Evolutionary conservation across 2,329 filamentous ascomycete species (phyloP).

Genomic region (Xylaria multiplex): DNA sequence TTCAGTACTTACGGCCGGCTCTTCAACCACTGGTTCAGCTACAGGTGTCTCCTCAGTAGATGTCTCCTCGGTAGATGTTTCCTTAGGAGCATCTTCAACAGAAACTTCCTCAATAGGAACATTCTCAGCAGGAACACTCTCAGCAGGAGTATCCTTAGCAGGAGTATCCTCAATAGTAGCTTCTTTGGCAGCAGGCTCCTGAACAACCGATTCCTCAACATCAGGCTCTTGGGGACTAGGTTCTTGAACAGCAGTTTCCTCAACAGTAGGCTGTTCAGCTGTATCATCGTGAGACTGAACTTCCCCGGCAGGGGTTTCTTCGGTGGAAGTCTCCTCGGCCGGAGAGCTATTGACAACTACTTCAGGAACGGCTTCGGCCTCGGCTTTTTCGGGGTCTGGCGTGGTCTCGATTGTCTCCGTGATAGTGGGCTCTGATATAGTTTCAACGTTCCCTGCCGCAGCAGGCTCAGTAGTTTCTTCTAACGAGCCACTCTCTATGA

Average conservation of each 20-base stretch:
- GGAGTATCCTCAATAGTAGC: background rate
- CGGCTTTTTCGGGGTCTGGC: background rate
- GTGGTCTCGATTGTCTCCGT: slow-evolving; percentile 6
- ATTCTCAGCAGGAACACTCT: background rate
- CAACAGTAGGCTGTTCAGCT: slow-evolving; percentile 18
- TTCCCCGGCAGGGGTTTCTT: slow-evolving; percentile 23
- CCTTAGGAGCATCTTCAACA: slow-evolving; percentile 13
- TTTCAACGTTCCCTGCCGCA: background rate
- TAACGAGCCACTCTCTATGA: background rate
- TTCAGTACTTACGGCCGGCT: slow-evolving; percentile 7
- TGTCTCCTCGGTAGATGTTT: slow-evolving; percentile 14
- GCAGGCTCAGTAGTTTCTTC: slow-evolving; percentile 10
- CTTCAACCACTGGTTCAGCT: slow-evolving; percentile 20
- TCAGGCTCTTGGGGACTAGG: background rate
- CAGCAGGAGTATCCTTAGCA: background rate
- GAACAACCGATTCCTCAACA: background rate
- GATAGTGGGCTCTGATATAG: slow-evolving; percentile 3
- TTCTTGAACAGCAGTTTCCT: background rate
- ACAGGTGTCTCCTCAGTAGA: slow-evolving; percentile 19
- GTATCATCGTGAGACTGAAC: slow-evolving; percentile 24
- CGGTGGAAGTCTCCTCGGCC: slow-evolving; percentile 9
- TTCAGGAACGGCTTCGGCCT: slow-evolving; percentile 2
- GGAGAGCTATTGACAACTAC: background rate
- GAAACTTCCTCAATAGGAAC: background rate
- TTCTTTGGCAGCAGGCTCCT: background rate